Evolutionary conservation across 495 filamentous ascomycete genomes (phyloP), one percentile per base, ranked within the genome.

Genomic region (Aspergillus diversus): DNA sequence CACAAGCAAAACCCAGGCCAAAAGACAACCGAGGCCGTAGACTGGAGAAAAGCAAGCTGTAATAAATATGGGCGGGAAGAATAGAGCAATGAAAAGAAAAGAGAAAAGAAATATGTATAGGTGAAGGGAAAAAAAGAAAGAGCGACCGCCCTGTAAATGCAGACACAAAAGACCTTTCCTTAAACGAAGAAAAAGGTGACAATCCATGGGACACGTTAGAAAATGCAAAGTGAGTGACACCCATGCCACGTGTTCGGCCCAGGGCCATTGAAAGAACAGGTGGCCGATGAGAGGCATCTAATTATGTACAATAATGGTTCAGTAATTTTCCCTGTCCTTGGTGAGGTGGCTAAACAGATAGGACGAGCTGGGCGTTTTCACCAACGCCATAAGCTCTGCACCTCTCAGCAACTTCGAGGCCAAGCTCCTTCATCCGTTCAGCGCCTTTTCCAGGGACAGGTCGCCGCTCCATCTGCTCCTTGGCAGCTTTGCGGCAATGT

Each of bases 371-470:
- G 62, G 86, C 75, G 68, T 85, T 74, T 70, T 82, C 75, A 54
- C 79, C 79, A 62, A 84, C 77, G 59, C 80, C 88, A 58, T 88
- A 89, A 63, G 84, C 83, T 80, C 90, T 91, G 73, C 86, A 78
- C 65, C 81, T 77, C 73, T 83, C 92, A 59, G 90, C 91, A 81
- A 93, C 91, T 71, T 92, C 87, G 64, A 97, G 81, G 60, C 93
- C 95, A 61, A 98, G 81, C 74, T 97, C 92, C 67, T 92, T 84
- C 95, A 99, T 99, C 70, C 93, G 84, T 82, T 97, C 89, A 15
- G 90, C 91, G 53, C 95, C 95, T 73, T 91, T 90, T 52, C 95
- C 96, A 47, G 90, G 92, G 71, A 83, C 77, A 55, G 84, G 83
- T 55, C 79, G 81, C 61, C 83, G 84, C 59, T 82, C 81, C 60